These are phyloP conservation scores for Komagataella ulmi DNA, from an alignment of 805 yeast genomes.

Conservation along the genomic window DNA sequence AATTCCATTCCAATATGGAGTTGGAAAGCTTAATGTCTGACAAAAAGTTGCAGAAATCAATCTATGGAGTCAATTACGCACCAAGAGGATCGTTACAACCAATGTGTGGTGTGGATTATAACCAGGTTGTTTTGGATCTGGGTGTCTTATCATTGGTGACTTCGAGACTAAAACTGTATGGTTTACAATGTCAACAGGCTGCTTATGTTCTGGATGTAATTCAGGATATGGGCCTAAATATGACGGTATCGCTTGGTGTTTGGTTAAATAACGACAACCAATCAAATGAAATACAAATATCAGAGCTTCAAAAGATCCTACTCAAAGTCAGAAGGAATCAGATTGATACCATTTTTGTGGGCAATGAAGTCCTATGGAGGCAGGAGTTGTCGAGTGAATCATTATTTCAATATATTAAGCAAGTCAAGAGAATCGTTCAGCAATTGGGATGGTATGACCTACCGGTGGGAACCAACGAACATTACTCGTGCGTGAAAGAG, in stretches of 20 bases:
- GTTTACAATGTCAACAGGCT: constrained; percentile 49
- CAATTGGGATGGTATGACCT: constrained; percentile 21
- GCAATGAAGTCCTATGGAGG: constrained; percentile 50
- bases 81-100: constrained; percentile 34
- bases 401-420: constrained; percentile 27
- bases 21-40: constrained; percentile 23
- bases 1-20: constrained; percentile 20
- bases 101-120: constrained; percentile 31
- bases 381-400: constrained; percentile 25
- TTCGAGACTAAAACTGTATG: constrained; percentile 40
- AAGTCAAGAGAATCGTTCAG: constrained; percentile 24
- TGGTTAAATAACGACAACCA: constrained; percentile 39
- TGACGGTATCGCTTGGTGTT: constrained; percentile 48
- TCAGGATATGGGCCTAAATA: constrained; percentile 30
- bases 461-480: constrained; percentile 52
- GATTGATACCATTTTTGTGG: constrained; percentile 41
- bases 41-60: constrained; percentile 19
- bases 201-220: constrained; percentile 40
- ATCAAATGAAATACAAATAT: constrained; percentile 31
- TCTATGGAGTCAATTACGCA: constrained; percentile 49
- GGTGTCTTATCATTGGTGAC: constrained; percentile 47
- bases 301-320: constrained; percentile 27
- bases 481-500: constrained; percentile 31
- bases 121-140: constrained; percentile 42
- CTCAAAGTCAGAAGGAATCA: constrained; percentile 26